Conservation (phyloP, 345 rosid species). For the Laguncularia racemosa region DNA sequence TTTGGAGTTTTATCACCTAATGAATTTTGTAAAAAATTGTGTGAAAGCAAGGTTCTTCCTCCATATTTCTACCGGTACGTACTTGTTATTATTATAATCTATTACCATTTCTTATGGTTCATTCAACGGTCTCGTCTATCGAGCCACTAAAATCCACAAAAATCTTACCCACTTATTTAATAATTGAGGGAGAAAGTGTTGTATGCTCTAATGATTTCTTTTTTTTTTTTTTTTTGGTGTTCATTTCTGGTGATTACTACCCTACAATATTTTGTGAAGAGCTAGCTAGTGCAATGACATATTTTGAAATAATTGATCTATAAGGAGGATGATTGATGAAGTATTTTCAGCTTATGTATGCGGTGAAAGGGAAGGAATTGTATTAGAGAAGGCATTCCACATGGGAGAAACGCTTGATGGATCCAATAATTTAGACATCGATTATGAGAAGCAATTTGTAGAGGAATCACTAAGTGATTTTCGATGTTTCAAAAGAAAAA, state of each 20-base stretch:
- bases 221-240: background rate
- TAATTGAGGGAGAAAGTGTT: too few relatives aligned
- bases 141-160: too few relatives aligned
- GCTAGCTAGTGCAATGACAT: too few relatives aligned
- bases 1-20: too few relatives aligned
- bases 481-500: conserved; percentile 1
- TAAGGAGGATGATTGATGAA: background rate
- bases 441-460: conserved; percentile 10
- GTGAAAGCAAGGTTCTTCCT: conserved; percentile 34
- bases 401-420: conserved; percentile 18
- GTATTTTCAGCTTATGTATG: conserved; percentile 24
- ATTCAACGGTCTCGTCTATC: too few relatives aligned
- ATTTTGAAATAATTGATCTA: too few relatives aligned
- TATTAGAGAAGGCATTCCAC: conserved; percentile 10
- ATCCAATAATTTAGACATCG: conserved; percentile 7
- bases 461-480: conserved; percentile 5
- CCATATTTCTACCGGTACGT: conserved; percentile 37
- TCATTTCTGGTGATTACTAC: background rate
- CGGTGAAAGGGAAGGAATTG: conserved; percentile 17
- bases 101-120: too few relatives aligned
- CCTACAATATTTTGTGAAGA: too few relatives aligned
- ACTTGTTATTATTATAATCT: too few relatives aligned
- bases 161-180: too few relatives aligned
- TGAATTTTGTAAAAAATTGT: conserved; percentile 52
- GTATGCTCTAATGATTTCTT: too few relatives aligned